Evolutionary conservation across 805 yeast genomes (phyloP).

Genomic region (Candida takata): DNA sequence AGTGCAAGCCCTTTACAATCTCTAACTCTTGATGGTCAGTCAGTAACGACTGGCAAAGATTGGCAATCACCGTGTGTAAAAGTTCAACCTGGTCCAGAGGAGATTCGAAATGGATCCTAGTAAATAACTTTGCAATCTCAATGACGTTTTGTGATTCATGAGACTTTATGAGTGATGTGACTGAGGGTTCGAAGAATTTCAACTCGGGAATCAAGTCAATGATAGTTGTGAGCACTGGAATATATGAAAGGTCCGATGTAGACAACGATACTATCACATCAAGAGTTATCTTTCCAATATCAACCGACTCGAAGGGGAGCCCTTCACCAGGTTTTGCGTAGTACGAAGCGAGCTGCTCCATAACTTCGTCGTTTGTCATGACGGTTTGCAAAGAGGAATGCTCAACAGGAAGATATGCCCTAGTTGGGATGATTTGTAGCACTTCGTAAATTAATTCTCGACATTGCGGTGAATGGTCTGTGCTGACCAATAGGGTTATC

Average conservation of each 20-base stretch:
- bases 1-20: slow-evolving; percentile 57
- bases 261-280: slow-evolving; percentile 25
- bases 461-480: slow-evolving; percentile 24
- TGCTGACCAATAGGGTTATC: slow-evolving; percentile 35
- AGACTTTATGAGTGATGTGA: slow-evolving; percentile 24
- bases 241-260: slow-evolving; percentile 20
- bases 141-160: slow-evolving; percentile 9
- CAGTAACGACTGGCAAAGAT: slow-evolving; percentile 15
- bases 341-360: slow-evolving; percentile 27
- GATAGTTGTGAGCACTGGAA: slow-evolving; percentile 30
- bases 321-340: slow-evolving; percentile 26
- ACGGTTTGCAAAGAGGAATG: slow-evolving; percentile 26
- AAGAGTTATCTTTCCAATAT: slow-evolving; percentile 36
- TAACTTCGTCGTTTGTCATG: slow-evolving; percentile 14
- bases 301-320: slow-evolving; percentile 37
- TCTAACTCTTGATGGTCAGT: slow-evolving; percentile 55
- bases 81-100: slow-evolving; percentile 20
- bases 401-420: slow-evolving; percentile 52
- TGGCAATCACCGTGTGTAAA: slow-evolving; percentile 13
- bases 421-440: slow-evolving; percentile 51
- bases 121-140: slow-evolving; percentile 26
- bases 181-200: slow-evolving; percentile 28
- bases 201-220: slow-evolving; percentile 41
- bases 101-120: slow-evolving; percentile 22
- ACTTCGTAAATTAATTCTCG: slow-evolving; percentile 35